phyloP scores from a whole-genome alignment of 257 asterid genomes.

The Parsonsia alboflavescens region DNA sequence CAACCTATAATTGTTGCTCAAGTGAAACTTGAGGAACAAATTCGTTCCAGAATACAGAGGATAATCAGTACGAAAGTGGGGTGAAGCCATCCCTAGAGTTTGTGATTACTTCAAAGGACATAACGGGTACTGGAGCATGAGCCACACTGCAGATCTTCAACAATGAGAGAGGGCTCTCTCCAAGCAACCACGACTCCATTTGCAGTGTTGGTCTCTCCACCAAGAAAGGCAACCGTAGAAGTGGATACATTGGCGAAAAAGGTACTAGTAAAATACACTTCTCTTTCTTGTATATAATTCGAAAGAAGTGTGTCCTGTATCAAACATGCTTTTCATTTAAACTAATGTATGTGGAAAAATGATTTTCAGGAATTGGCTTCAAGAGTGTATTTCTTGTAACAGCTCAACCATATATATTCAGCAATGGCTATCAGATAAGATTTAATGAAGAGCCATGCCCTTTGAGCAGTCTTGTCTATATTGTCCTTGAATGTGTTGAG shows the following conservation, averaged over 20 bases:
- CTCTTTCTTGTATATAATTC: no score
- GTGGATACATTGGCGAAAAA: no score
- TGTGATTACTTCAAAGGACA: constrained; percentile 33
- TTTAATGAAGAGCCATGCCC: constrained; percentile 34
- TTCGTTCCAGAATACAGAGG: no score
- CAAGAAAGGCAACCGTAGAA: constrained; percentile 32
- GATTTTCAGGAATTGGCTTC: constrained; percentile 32
- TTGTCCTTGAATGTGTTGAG: constrained; percentile 11
- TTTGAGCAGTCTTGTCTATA: constrained; percentile 22
- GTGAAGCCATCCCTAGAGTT: constrained; percentile 31
- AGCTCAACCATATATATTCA: constrained; percentile 32
- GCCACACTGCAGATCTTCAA: constrained; percentile 31
- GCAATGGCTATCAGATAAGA: constrained; percentile 35
- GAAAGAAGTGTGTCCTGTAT: no score
- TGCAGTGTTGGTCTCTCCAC: constrained; percentile 37
- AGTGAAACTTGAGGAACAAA: no score
- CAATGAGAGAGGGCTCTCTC: constrained; percentile 33
- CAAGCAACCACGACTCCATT: constrained; percentile 27
- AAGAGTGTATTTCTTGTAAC: no score
- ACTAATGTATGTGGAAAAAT: background rate
- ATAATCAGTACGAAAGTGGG: constrained; percentile 26
- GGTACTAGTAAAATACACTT: no score
- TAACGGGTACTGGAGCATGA: constrained; percentile 30
- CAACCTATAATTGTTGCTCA: no score
- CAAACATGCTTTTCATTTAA: no score